Percentiles rank a stretch among this genome's conserved stretches.
These are phyloP conservation scores for Pseudogymnoascus sp. DNA, from an alignment of 2,329 filamentous ascomycete genomes.

Conservation along the genomic window DNA sequence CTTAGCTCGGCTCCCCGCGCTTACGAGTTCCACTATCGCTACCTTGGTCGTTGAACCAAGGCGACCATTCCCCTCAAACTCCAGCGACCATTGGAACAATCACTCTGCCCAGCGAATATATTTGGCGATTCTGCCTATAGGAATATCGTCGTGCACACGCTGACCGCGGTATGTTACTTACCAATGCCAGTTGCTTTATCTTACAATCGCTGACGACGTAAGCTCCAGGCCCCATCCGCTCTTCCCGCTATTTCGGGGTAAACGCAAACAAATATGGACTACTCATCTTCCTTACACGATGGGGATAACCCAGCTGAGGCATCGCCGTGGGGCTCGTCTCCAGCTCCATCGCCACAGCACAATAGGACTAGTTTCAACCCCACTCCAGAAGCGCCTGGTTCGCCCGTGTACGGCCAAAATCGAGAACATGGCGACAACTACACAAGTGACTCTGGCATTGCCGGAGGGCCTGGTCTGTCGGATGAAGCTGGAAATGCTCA, in stretches of 20 bases:
- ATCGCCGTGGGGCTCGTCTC: conserved; percentile 50
- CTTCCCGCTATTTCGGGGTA: not conserved
- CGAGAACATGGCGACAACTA: conserved; percentile 18
- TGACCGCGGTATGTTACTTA: not conserved
- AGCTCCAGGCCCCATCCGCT: conserved; percentile 2
- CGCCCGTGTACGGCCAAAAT: conserved; percentile 21
- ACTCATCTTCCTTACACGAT: conserved; percentile 49
- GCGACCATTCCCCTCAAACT: not conserved
- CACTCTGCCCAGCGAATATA: not conserved
- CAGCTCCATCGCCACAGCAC: conserved; percentile 25
- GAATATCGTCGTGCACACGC: not conserved
- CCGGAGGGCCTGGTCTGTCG: conserved; percentile 15
- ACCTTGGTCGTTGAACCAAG: conserved; percentile 4
- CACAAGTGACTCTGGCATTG: conserved; percentile 16
- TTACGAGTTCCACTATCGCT: conserved; percentile 7
- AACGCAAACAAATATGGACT: conserved; percentile 47
- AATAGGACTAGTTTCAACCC: conserved; percentile 21
- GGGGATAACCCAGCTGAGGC: conserved; percentile 47
- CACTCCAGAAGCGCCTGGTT: conserved; percentile 20
- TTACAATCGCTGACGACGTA: conserved; percentile 5
- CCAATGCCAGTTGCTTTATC: not conserved
- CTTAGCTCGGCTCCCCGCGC: conserved; percentile 6
- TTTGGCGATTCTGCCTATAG: not conserved
- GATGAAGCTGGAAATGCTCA: conserved; percentile 20
- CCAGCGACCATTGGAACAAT: not conserved